A percentile compares a stretch with the other conserved stretches of the same genome.
phyloP scores from a whole-genome alignment of 495 filamentous ascomycete species.

The Penicillium longicatenatum region DNA sequence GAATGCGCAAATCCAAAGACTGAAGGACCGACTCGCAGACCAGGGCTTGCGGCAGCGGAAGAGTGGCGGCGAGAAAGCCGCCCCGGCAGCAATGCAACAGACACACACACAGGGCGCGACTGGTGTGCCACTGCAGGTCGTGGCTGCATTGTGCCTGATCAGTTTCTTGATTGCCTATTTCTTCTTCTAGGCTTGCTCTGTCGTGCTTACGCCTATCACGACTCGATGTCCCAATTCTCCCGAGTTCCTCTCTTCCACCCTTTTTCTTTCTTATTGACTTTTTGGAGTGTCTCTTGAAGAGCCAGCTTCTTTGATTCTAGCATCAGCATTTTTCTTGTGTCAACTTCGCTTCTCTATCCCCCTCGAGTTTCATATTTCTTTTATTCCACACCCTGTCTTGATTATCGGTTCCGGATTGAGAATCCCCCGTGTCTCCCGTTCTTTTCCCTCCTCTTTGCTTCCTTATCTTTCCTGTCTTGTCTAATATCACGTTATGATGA shows the following conservation, averaged over 20 bases:
- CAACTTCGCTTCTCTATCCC: slow-evolving; percentile 19
- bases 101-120: slow-evolving; percentile 51
- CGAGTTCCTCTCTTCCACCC: slow-evolving; percentile 6
- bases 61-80: slow-evolving; percentile 42
- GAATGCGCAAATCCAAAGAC: slow-evolving; percentile 67
- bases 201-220: slow-evolving; percentile 28
- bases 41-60: slow-evolving; percentile 73
- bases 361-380: slow-evolving; percentile 23
- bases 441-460: slow-evolving; percentile 20
- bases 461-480: slow-evolving; percentile 26
- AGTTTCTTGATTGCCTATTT: slow-evolving; percentile 93
- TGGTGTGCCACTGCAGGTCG: slow-evolving; percentile 85
- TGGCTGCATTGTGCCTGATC: slow-evolving; percentile 79
- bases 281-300: slow-evolving; percentile 28
- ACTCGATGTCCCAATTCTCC: slow-evolving; percentile 22
- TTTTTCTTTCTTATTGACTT: slow-evolving; percentile 6
- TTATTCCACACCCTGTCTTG: slow-evolving; percentile 8
- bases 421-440: slow-evolving; percentile 16
- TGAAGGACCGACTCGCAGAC: slow-evolving; percentile 70
- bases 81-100: slow-evolving; percentile 49
- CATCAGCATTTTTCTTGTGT: slow-evolving; percentile 33
- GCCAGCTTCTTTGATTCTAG: slow-evolving; percentile 26
- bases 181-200: slow-evolving; percentile 69
- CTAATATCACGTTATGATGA: slow-evolving; percentile 35
- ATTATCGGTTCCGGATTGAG: slow-evolving; percentile 4